phyloP scores from a whole-genome alignment of 1,139 yeast species.

The Hemisphaericaspora subhashii region DNA sequence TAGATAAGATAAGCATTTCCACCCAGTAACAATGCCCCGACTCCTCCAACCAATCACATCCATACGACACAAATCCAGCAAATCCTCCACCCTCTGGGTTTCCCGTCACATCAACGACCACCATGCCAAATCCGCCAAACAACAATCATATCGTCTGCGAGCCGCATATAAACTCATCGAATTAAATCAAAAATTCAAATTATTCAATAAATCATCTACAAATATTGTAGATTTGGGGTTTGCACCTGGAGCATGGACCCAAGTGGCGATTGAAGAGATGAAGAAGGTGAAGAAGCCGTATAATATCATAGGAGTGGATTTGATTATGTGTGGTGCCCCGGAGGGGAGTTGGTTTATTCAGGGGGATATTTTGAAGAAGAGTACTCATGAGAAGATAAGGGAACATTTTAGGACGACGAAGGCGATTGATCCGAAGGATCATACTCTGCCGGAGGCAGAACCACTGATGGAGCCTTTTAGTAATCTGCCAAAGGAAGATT shows the following conservation, averaged over 20 bases:
- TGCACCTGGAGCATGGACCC: conserved; percentile 55
- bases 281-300: conserved; percentile 15
- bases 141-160: conserved; percentile 66
- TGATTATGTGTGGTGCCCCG: conserved; percentile 40
- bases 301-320: conserved; percentile 43
- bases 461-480: not conserved
- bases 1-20: not conserved
- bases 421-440: not conserved
- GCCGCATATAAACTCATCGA: conserved; percentile 88
- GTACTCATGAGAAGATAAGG: conserved; percentile 34
- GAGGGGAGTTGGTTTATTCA: conserved; percentile 40
- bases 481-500: no score
- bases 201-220: conserved; percentile 50
- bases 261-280: conserved; percentile 35
- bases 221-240: conserved; percentile 74
- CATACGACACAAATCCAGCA: conserved; percentile 21
- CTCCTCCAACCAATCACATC: conserved; percentile 2
- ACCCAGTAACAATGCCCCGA: conserved; percentile 2
- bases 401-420: conserved; percentile 16
- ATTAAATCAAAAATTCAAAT: conserved; percentile 59
- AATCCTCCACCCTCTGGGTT: conserved; percentile 74
- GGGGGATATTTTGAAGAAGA: conserved; percentile 39
- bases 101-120: conserved; percentile 65
- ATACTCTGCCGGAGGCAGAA: conserved; percentile 4
- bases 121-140: conserved; percentile 65